Evolutionary conservation across 441 rosid species (phyloP).

Genomic region (Corymbia citriodora): DNA sequence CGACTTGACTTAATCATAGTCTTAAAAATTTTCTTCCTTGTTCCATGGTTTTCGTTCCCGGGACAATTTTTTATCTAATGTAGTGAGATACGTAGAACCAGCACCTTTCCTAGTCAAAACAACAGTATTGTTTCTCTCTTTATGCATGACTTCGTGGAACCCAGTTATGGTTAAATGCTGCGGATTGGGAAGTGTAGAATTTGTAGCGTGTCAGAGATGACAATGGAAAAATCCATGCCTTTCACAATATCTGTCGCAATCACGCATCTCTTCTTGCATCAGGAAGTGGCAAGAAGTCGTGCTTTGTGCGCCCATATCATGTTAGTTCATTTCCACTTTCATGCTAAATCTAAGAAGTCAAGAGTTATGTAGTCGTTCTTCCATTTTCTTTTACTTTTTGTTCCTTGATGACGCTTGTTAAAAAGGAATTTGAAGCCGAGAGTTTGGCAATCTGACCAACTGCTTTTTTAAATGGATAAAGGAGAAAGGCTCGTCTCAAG

Average conservation of each 20-base stretch:
- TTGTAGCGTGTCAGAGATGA: background rate
- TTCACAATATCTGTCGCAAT: background rate
- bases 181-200: background rate
- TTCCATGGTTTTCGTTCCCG: too few species aligned
- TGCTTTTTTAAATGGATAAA: background rate
- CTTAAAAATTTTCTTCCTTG: background rate
- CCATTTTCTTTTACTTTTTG: background rate
- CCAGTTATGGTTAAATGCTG: background rate
- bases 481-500: background rate
- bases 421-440: background rate
- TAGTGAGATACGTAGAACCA: background rate
- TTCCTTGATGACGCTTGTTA: background rate
- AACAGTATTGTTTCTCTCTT: background rate
- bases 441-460: background rate
- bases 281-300: background rate
- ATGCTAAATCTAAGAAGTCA: background rate
- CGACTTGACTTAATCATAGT: background rate
- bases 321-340: background rate
- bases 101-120: background rate
- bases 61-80: too few species aligned
- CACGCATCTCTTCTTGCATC: background rate
- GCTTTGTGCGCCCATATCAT: background rate
- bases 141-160: background rate
- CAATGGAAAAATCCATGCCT: background rate
- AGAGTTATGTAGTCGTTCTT: background rate